phyloP scores from a whole-genome alignment of 345 rosid genomes.

The Bruguiera gymnorhiza region DNA sequence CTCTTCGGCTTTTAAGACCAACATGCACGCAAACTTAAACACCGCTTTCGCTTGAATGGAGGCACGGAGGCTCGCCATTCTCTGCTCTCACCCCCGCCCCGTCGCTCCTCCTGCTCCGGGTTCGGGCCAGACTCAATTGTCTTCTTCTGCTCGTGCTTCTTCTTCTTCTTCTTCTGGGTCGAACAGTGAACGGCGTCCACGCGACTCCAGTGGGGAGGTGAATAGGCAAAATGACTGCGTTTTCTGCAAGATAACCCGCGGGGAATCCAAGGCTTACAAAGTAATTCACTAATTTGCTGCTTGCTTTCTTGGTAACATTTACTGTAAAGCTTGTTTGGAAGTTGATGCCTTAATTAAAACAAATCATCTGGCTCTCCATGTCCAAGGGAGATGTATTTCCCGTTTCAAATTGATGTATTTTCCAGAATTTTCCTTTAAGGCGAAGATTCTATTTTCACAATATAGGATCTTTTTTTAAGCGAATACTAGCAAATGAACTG shows the following conservation, averaged over 20 bases:
- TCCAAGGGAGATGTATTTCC: no score
- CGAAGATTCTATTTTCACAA: no score
- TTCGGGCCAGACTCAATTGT: conserved; percentile 20
- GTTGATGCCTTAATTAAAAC: no score
- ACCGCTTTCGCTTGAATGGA: conserved; percentile 35
- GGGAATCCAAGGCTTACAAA: conserved; percentile 73
- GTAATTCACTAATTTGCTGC: conserved; percentile 18
- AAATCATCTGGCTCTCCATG: no score
- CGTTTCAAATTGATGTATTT: no score
- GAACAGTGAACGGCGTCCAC: background rate
- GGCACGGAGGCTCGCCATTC: conserved; percentile 63
- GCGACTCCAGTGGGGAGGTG: conserved; percentile 9
- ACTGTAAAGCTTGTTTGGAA: no score
- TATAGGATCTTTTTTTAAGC: no score
- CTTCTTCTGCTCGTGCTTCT: conserved; percentile 32
- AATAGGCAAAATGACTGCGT: conserved; percentile 52
- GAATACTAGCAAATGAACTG: no score
- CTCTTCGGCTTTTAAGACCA: background rate
- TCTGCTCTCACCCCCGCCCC: conserved; percentile 60
- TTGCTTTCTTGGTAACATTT: background rate
- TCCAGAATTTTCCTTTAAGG: no score
- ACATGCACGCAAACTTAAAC: background rate
- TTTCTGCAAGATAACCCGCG: conserved; percentile 75
- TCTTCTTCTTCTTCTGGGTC: conserved; percentile 29
- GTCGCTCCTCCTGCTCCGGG: background rate